Evolutionary conservation across 208 protist species (phyloP).

Genomic region (Trypanosomatidae sp.): DNA sequence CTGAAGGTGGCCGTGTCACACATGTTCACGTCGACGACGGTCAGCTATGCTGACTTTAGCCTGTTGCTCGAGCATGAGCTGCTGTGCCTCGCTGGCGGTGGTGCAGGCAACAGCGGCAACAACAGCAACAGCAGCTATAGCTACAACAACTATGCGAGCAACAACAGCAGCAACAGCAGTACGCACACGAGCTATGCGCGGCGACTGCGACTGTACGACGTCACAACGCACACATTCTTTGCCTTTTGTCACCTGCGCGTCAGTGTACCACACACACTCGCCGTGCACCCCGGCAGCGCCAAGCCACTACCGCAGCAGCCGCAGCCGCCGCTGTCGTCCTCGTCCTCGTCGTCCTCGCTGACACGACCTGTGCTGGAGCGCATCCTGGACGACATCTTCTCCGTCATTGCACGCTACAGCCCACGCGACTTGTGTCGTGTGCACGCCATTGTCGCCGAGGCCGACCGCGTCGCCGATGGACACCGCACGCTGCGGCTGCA

Average conservation of each 20-base stretch:
- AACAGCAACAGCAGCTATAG: too few species aligned
- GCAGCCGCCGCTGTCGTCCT: slow-evolving; percentile 6
- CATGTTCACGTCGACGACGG: slow-evolving; percentile 7
- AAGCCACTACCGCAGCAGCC: slow-evolving; percentile 3
- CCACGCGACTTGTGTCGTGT: slow-evolving; percentile 44
- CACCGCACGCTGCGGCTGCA: slow-evolving; percentile 44
- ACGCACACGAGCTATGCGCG: slow-evolving; percentile 14
- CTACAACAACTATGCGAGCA: too few species aligned
- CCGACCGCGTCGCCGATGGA: slow-evolving; percentile 17
- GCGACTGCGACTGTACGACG: slow-evolving; percentile 44
- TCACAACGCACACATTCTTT: too few species aligned
- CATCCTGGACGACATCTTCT: slow-evolving; percentile 57
- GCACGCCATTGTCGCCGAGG: slow-evolving; percentile 24
- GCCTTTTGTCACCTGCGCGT: slow-evolving; percentile 38
- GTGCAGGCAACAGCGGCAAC: too few species aligned
- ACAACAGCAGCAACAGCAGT: slow-evolving; percentile 14
- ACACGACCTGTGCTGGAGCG: slow-evolving; percentile 11
- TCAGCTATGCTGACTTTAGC: slow-evolving; percentile 61
- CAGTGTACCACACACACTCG: slow-evolving; percentile 8
- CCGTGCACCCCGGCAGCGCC: background rate
- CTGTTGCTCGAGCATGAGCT: too few species aligned
- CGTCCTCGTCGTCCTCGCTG: background rate
- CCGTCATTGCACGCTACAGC: slow-evolving; percentile 41
- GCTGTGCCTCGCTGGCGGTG: too few species aligned
- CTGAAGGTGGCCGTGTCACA: slow-evolving; percentile 31